Base-by-base conservation (phyloP, 352 stramenopile genomes). In the Pythium aphanidermatum region DNA sequence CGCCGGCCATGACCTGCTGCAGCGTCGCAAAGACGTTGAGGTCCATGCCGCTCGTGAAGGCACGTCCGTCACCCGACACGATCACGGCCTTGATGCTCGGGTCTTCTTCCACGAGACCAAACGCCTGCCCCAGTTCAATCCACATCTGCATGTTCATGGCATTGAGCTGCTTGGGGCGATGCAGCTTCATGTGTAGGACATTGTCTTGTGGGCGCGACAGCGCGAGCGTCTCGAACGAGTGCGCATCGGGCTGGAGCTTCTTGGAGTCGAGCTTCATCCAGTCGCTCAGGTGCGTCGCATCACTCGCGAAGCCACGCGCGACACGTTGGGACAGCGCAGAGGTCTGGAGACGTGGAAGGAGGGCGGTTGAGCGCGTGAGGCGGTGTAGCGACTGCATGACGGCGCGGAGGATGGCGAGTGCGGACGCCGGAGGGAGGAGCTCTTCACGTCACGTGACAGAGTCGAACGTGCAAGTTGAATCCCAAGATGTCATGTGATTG, bases 121-220 rank as follows among this genome's bases (percentile, higher is more conserved):
- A 96, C 13, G 72, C 67, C 32, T 74, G 48, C 14, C 68, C 66
- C 32, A 95, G 44, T 17, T 96, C 85, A 24, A 73, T 55, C 85
- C 85, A 96, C 74, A 95, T 90, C 48, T 84, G 76, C 76, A 96
- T 89, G 60, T 92, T 88, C 66, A 96, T 88, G 24, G 83, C 79
- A 35, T 96, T 96, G 34, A 91, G 55, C 36, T 82, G 71, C 51
- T 82, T 85, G 4, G 86, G 86, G 9, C 85, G 83, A 32, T 91
- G 70, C 21, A 96, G 67, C 46, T 83, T 75, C 36, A 96, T 50
- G 58, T 89, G 71, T 16, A 89, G 51, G 20, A 96, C 76, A 33
- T 79, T 63, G 11, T 63, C 59, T 9, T 65, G 43, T 27, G 70
- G 27, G 14, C 58, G 60, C 34, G 39, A 51, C 26, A 78, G 55